phyloP scores from a whole-genome alignment of 1,284 basidiomycete genomes.

The Boletus smithii region DNA sequence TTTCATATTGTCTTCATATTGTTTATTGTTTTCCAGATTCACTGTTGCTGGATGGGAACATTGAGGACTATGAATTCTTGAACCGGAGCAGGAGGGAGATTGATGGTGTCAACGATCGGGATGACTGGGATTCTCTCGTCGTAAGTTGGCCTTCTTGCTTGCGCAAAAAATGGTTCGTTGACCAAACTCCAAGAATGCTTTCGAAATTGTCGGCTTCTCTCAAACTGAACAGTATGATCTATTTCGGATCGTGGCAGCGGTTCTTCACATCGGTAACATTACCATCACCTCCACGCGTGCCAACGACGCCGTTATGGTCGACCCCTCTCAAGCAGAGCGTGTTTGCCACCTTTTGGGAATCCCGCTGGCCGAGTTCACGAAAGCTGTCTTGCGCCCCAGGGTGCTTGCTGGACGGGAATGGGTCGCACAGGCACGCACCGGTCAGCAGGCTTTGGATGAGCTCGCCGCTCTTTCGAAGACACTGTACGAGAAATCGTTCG shows the following conservation, averaged over 20 bases:
- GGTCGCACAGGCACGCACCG: slow-evolving; percentile 91
- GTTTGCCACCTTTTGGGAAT: slow-evolving; percentile 93
- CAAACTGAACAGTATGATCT: slow-evolving; percentile 85
- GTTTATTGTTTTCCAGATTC: slow-evolving; percentile 48
- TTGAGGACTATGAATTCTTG: slow-evolving; percentile 88
- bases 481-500: slow-evolving; percentile 96
- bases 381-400: slow-evolving; percentile 83
- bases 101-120: slow-evolving; percentile 90
- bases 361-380: slow-evolving; percentile 86
- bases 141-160: slow-evolving; percentile 37
- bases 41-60: slow-evolving; percentile 71
- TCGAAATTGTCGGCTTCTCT: slow-evolving; percentile 87
- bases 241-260: slow-evolving; percentile 91
- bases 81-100: slow-evolving; percentile 88
- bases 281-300: slow-evolving; percentile 76
- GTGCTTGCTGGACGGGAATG: slow-evolving; percentile 96
- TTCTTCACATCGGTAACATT: slow-evolving; percentile 96
- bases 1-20: not conserved
- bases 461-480: slow-evolving; percentile 92
- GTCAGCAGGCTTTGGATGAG: slow-evolving; percentile 92
- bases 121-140: slow-evolving; percentile 84
- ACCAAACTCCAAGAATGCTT: slow-evolving; percentile 54
- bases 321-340: slow-evolving; percentile 81
- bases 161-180: not conserved
- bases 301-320: slow-evolving; percentile 86